A percentile compares a stretch with the other conserved stretches of the same genome.
These are phyloP conservation scores for Cystobasidium pallidum DNA, from an alignment of 1,284 basidiomycete genomes.

Conservation along the genomic window DNA sequence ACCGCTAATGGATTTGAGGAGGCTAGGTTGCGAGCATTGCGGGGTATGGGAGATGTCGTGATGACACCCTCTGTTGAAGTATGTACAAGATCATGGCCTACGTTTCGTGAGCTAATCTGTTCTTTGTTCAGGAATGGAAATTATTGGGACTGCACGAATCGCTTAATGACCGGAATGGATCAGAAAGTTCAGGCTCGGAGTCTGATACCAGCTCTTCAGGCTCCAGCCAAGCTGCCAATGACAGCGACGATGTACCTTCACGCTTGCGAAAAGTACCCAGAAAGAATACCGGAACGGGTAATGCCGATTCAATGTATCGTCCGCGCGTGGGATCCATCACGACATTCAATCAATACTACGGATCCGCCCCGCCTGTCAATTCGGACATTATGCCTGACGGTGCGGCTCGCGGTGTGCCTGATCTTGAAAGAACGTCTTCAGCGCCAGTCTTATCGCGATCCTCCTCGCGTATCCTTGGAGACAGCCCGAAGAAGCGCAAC, in stretches of 20 bases:
- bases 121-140: constrained; percentile 46
- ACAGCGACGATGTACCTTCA: constrained; percentile 5
- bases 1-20: constrained; percentile 47
- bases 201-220: constrained; percentile 21
- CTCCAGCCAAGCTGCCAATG: constrained; percentile 5
- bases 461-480: not conserved
- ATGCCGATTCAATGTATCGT: constrained; percentile 10
- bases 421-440: not conserved
- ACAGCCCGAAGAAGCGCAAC: constrained; percentile 3
- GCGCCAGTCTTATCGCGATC: not conserved
- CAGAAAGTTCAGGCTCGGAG: constrained; percentile 22
- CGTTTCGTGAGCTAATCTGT: not conserved
- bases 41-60: constrained; percentile 35
- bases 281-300: not conserved
- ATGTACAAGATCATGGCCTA: not conserved
- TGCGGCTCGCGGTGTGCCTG: not conserved
- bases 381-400: not conserved
- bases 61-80: constrained; percentile 44
- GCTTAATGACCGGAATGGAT: constrained; percentile 43
- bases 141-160: constrained; percentile 46
- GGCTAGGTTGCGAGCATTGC: constrained; percentile 45
- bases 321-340: constrained; percentile 31
- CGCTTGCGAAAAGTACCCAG: not conserved
- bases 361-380: constrained; percentile 3
- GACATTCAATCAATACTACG: constrained; percentile 35